Evolutionary conservation across 169 alveolate genomes (phyloP), one percentile per base, ranked within the genome.

Genomic region (Eimeria acervulina): DNA sequence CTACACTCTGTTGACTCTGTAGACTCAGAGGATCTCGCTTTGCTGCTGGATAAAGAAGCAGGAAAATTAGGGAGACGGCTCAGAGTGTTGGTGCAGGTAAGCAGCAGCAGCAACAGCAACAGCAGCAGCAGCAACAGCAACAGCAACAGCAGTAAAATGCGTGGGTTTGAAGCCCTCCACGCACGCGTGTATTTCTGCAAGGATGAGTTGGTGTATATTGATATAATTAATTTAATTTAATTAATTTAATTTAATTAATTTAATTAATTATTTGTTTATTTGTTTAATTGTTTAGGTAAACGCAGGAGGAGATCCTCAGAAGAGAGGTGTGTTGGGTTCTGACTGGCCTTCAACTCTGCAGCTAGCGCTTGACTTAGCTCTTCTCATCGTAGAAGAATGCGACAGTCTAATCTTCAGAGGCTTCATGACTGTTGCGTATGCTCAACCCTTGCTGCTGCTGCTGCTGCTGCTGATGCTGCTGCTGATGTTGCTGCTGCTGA

Each of bases 11-110:
- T 99, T 21, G 99, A 99, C 89, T 97, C 99, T 28, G 97, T 99
- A 1, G 99, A 99, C 85, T 95, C 98, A 74, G 72, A 93, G n/a
- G 97, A 97, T 94, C 96, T 98, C 44, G 99, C 99, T n/a, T 88
- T 89, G 61, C 96, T 94, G 81, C 91, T 99, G 72, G 93, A 98
- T 63, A 97, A 98, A 88, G 97, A 96, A 61, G 97, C 97, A 63
- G 96, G 92, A 51, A 95, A 97, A 66, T 61, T 12, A 51, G 94
- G 96, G 47, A 89, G 61, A 59, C 78, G 63, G 26, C 95, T 98
- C 19, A 96, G 96, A 28, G 98, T 99, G 12, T 97, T 98, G 90
- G 97, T 99, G 3, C 98, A 99, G 96, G 97, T 98, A 23, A 97
- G 97, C 68, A 12, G 40, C 76, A n/a, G 52, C 90, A 81, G 23